Evolutionary conservation across 352 stramenopile genomes (phyloP).

Genomic region (Globisporangium radiosum): DNA sequence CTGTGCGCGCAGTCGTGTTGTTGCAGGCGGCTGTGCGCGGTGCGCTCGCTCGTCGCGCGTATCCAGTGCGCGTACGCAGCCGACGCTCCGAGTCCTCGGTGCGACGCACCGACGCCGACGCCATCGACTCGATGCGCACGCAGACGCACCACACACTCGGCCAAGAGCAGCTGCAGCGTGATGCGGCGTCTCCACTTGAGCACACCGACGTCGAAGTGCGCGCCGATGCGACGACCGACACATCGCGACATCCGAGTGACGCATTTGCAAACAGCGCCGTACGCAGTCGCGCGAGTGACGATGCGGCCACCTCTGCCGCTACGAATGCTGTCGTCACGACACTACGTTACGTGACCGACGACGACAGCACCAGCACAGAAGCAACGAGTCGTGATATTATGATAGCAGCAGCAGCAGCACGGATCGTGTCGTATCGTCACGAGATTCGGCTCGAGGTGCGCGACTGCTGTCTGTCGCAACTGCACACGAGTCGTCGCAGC

Average conservation of each 20-base stretch:
- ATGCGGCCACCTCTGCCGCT: no score
- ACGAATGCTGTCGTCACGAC: no score
- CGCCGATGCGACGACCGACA: no score
- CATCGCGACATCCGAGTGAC: background rate
- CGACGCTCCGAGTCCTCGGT: background rate
- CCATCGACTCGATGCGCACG: background rate
- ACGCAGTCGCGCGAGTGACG: no score
- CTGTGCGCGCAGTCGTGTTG: slow-evolving; percentile 18
- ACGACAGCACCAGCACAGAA: no score
- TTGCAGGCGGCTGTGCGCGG: slow-evolving; percentile 32
- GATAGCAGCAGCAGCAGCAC: background rate
- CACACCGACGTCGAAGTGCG: no score
- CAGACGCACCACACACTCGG: background rate
- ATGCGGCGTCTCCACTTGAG: background rate
- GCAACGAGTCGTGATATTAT: background rate
- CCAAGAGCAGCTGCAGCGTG: background rate
- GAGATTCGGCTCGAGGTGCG: slow-evolving; percentile 24
- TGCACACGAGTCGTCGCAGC: background rate
- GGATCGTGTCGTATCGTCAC: background rate
- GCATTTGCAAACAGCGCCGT: background rate
- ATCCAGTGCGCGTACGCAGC: background rate
- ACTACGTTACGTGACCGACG: no score
- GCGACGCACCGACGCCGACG: background rate
- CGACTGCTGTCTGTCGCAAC: slow-evolving; percentile 14
- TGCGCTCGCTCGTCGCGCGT: slow-evolving; percentile 11